Conservation (phyloP, 2,329 filamentous ascomycete species). For the Fusarium sp. region DNA sequence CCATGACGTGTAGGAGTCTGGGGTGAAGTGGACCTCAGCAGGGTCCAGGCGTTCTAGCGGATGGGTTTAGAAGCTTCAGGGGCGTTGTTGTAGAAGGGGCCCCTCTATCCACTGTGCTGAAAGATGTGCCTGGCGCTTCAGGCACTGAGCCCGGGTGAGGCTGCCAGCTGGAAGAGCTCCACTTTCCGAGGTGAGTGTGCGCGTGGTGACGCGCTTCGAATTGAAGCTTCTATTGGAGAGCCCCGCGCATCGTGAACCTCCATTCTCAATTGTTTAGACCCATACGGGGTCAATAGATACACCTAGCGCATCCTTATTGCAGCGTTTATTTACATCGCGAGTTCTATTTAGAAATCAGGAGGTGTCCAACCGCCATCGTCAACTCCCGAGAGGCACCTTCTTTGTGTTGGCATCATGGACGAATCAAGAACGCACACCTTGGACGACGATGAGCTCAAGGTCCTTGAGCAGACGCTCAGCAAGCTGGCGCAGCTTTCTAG, state of each 20-base stretch:
- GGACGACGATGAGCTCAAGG: conserved; percentile 71
- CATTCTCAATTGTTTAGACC: not conserved
- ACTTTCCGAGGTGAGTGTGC: not conserved
- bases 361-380: no score
- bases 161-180: not conserved
- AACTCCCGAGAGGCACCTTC: not conserved
- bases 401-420: conserved; percentile 33
- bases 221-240: conserved; percentile 16
- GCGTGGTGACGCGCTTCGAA: conserved; percentile 26
- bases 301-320: not conserved
- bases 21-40: conserved; percentile 35
- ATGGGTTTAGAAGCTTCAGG: conserved; percentile 15
- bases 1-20: conserved; percentile 35
- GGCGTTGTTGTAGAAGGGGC: conserved; percentile 27
- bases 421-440: conserved; percentile 40
- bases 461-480: conserved; percentile 77
- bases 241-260: conserved; percentile 17
- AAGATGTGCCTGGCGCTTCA: conserved; percentile 14
- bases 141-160: not conserved
- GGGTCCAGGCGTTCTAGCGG: conserved; percentile 24
- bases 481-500: conserved; percentile 76
- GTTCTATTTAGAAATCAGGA: not conserved
- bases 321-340: not conserved
- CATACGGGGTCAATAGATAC: not conserved
- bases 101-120: not conserved